Evolutionary conservation across 2,329 filamentous ascomycete species (phyloP), one percentile per base, ranked within the genome.

Genomic region (Trichoderma sp.): DNA sequence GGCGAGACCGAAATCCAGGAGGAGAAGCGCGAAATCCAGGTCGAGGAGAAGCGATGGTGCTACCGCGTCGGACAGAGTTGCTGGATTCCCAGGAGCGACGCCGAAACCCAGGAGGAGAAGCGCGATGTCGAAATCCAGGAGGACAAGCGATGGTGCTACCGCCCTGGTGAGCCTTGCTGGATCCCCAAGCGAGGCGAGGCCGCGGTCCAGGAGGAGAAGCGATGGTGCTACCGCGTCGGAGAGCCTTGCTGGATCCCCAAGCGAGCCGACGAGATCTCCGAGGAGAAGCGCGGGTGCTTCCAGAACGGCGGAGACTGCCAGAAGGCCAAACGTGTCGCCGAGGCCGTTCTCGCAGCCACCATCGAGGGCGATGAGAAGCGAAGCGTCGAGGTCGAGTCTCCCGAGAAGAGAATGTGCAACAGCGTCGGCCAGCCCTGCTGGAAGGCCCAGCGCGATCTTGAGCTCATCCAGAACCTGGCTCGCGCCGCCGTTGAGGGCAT

Each of bases 321-420:
- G 81, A 85, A 82, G 80, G 81, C 81, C 73, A 85, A 84, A 80
- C 83, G 83, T 74, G 83, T 82, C 21, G 83, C 83, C 63, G 82
- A 84, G 67, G 83, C 83, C 14, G 79, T 85, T 33, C 80, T 85
- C 38, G 77, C 81, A 18, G 82, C 82, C 75, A 76, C 82, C 31
- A 76, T 76, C 12, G 76, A 76, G 21, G 74, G 76, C 4, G 83
- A 84, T 79, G 81, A 81, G 78, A 80, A 83, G 81, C 64, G 72
- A 56, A 41, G 41, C 74, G 77, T 78, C 2, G 71, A 65, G 9
- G 80, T 82, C 7, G 60, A 31, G 11, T n/a, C 24, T 21, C 16
- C 24, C 11, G 74, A 64, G 41, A 66, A 73, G 67, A 45, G 60
- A 38, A 80, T 79, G 79, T 83, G 82, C 79, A 76, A 35, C 14